Conservation (phyloP, 108 stramenopile species). For the Conticribra weissflogii region DNA sequence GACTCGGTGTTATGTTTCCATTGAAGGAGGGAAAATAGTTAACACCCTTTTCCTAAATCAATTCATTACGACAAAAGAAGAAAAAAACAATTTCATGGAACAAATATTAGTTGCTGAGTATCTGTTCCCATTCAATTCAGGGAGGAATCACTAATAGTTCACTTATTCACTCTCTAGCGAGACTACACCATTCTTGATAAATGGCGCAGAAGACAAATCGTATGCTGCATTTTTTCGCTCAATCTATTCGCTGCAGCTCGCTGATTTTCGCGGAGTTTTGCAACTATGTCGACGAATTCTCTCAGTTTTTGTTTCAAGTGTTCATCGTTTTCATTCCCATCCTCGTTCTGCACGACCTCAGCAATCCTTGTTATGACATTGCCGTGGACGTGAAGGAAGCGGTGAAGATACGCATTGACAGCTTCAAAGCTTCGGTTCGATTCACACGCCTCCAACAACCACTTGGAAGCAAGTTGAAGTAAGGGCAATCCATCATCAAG, state of each 20-base stretch:
- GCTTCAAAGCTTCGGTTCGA: conserved; percentile 84
- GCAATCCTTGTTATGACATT: conserved; percentile 69
- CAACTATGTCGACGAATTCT: conserved; percentile 55
- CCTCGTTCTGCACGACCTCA: conserved; percentile 11
- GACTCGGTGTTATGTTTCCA: too few relatives aligned
- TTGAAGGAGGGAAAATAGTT: too few relatives aligned
- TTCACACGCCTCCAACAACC: conserved; percentile 76
- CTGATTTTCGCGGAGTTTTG: conserved; percentile 56
- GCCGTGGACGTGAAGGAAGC: conserved; percentile 81
- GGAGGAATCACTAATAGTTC: too few relatives aligned
- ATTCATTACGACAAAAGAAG: too few relatives aligned
- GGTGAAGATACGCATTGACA: conserved; percentile 87
- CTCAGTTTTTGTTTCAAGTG: conserved; percentile 27
- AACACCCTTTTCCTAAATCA: too few relatives aligned
- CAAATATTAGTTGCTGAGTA: too few relatives aligned
- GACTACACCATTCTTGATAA: conserved; percentile 82
- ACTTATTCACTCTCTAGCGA: too few relatives aligned
- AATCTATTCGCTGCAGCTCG: conserved; percentile 55
- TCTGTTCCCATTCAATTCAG: too few relatives aligned
- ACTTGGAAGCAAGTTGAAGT: conserved; percentile 63
- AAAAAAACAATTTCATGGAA: too few relatives aligned
- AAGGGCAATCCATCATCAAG: conserved; percentile 82
- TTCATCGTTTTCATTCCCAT: conserved; percentile 23
- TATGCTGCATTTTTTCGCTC: conserved; percentile 77
- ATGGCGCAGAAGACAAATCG: conserved; percentile 78